phyloP scores from a whole-genome alignment of 306 rosid species.

The Amphicarpaea edgeworthii region DNA sequence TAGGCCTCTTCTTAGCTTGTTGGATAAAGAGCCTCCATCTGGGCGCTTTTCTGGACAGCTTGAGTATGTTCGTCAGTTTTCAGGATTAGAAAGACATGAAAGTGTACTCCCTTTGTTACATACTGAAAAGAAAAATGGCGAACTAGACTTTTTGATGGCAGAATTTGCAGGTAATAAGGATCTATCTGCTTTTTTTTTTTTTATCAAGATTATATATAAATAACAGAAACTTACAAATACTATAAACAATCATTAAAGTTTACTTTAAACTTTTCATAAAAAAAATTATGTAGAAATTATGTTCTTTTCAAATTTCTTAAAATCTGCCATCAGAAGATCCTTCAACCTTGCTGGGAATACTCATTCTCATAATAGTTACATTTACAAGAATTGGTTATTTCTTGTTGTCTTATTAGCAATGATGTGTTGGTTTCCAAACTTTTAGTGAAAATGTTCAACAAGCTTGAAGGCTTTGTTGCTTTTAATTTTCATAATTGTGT shows the following conservation, averaged over 20 bases:
- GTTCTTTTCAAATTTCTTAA: slow-evolving; percentile 21
- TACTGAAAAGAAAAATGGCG: slow-evolving; percentile 95
- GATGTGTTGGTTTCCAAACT: slow-evolving; percentile 19
- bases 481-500: slow-evolving; percentile 14
- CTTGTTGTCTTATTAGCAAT: not conserved
- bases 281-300: not conserved
- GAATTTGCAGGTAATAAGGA: slow-evolving; percentile 87
- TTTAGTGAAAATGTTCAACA: slow-evolving; percentile 3
- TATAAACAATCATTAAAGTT: not conserved
- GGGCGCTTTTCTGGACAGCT: slow-evolving; percentile 97
- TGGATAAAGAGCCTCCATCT: slow-evolving; percentile 97
- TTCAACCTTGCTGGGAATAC: slow-evolving; percentile 33
- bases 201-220: slow-evolving; percentile 19
- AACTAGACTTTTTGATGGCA: slow-evolving; percentile 94
- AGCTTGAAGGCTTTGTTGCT: not conserved
- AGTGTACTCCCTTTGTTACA: slow-evolving; percentile 93
- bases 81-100: slow-evolving; percentile 97
- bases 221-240: slow-evolving; percentile 8
- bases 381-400: slow-evolving; percentile 1
- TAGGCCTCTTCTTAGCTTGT: slow-evolving; percentile 96
- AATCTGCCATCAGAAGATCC: not conserved
- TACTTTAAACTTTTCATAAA: not conserved
- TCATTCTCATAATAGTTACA: slow-evolving; percentile 17
- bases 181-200: slow-evolving; percentile 34
- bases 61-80: slow-evolving; percentile 85